Evolutionary conservation across 2,329 filamentous ascomycete species (phyloP).

Genomic region (Sclerotinia minor): DNA sequence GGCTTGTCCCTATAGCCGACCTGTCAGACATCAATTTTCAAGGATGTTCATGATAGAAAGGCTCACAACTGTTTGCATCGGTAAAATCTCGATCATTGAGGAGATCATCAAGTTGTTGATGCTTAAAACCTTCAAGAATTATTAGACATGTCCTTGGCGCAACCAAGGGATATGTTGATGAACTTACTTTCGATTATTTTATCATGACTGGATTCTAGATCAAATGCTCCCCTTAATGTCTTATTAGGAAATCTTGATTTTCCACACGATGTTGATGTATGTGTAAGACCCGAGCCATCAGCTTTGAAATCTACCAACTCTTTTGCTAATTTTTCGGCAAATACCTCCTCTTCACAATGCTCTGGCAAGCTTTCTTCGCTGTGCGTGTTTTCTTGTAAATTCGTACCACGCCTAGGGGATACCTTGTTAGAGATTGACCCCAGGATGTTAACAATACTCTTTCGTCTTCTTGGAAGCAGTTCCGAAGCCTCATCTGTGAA

Average conservation of each 20-base stretch:
- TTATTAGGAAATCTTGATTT: neutral
- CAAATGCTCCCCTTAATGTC: no score
- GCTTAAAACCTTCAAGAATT: neutral
- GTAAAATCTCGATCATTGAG: neutral
- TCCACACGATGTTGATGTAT: neutral
- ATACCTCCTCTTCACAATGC: neutral
- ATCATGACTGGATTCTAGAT: neutral
- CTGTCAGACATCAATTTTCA: neutral
- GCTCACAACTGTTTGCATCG: slow-evolving; percentile 14
- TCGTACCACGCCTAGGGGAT: slow-evolving; percentile 23
- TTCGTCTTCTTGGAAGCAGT: slow-evolving; percentile 29
- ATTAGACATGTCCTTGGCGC: neutral
- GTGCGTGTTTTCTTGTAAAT: slow-evolving; percentile 1
- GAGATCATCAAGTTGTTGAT: neutral
- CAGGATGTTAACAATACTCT: slow-evolving; percentile 35
- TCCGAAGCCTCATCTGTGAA: neutral
- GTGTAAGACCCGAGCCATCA: neutral
- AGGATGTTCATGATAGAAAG: neutral
- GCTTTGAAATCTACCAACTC: slow-evolving; percentile 6
- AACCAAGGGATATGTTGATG: neutral
- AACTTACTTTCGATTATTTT: neutral
- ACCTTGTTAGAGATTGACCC: slow-evolving; percentile 32
- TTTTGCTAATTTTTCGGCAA: slow-evolving; percentile 13
- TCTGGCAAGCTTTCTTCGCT: neutral
- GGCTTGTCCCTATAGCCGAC: slow-evolving; percentile 14